Evolutionary conservation across 2,329 filamentous ascomycete genomes (phyloP), one percentile per base, ranked within the genome.

Genomic region (Fusarium longipes): DNA sequence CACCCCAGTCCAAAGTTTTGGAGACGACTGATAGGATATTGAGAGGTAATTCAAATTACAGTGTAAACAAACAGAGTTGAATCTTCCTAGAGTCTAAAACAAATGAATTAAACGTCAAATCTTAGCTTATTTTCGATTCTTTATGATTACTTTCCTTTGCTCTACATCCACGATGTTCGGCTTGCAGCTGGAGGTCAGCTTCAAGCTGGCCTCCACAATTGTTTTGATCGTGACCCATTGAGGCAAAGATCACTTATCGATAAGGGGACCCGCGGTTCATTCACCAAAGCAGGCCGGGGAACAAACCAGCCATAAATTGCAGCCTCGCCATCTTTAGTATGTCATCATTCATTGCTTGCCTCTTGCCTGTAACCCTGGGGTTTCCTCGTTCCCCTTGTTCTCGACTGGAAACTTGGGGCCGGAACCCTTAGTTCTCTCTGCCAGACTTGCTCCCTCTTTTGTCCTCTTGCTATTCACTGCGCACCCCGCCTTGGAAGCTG

Each of bases 261-360:
- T 72, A 73, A 67, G 15, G 17, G 10, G 33, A 48, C 42, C 58
- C 39, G 67, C 53, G 56, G 67, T 57, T 68, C 57, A 42, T 63
- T 51, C 36, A 61, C 25, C 56, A 61, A 50, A 11, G 17, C 29
- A 32, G 24, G 56, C 40, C 20, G 32, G 50, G 54, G 67, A 51
- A 20, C 38, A 49, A 57, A 58, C n/a, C 57, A 49, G 45, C 59
- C 57, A 73, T 71, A 73, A 73, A 73, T 68, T 67, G 53, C 47
- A 68, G 63, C 68, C 70, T 73, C 43, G 59, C 36, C 60, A 70
- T 63, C 57, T 67, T 60, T 56, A 71, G 44, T 65, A 70, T 73
- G 71, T 63, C 69, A 73, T 69, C 65, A 45, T 25, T 43, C 47
- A 57, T 49, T 71, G 59, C 50, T 57, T 56, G 57, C 50, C 49